Base-by-base conservation (phyloP, 371 early-diverging fungal genomes). In the Rhizopus stolonifer region DNA sequence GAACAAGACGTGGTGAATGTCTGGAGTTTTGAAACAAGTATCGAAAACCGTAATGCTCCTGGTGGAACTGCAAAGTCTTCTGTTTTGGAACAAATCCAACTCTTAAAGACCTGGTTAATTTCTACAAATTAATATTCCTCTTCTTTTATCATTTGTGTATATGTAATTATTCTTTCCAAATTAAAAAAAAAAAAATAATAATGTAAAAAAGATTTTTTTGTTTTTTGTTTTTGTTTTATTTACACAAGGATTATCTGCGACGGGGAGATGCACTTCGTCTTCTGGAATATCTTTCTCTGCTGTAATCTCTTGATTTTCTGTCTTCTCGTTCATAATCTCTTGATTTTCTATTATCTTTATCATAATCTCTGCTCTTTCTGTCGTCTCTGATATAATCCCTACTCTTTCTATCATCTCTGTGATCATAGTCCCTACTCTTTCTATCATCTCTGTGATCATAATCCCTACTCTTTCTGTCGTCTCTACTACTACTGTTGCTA, bases 21-120 rank as follows among this genome's bases (percentile, higher is more conserved):
- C 15, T 95, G 91, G 90, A 85, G 92, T 77, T 94, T 80, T 69
- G 93, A 92, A 53, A 77, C 76, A 44, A 90, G 91, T 67, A 87
- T 95, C 31, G 94, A 98, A 46, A 86, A 88, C 65, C 82, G 98
- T 40, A 81, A 80, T 54, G 87, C 92, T 6, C 77, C 86, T 29
- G 98, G 98, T 33, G 98, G 98, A 17, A 98, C 96, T 6, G 88
- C 90, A 60, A 82, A 82, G 29, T 73, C 63, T 33, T 84, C 90
- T 22, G 94, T 96, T 9, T 49, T 70, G 56, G 85, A 67, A 23
- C 98, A 98, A 81, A 89, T 95, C 48, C 65, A 72, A 19, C 67
- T 67, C 58, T 68, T 96, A 38, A 86, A 84, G 63, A 42, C 55
- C 21, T 93, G 88, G 85, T 69, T 92, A 48, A 26, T 51, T 15